Evolutionary conservation across 2,329 filamentous ascomycete genomes (phyloP).

Genomic region (Aspergillus piperis): DNA sequence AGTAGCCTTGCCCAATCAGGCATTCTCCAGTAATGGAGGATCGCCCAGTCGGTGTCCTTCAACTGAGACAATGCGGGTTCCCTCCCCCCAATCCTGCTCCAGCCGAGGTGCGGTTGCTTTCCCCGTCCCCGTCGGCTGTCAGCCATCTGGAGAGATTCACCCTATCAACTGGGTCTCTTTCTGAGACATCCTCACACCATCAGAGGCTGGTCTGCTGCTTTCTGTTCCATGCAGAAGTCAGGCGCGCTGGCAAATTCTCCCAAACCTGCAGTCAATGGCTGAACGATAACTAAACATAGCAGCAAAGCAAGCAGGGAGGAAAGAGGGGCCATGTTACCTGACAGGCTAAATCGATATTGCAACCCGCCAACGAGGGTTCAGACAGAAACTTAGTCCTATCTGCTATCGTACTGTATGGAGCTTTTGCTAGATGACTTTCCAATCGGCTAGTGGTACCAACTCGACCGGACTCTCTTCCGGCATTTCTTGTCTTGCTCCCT

Average conservation of each 20-base stretch:
- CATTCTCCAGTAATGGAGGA: neutral
- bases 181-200: conserved; percentile 6
- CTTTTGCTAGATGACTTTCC: neutral
- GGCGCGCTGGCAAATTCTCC: neutral
- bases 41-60: neutral
- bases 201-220: neutral
- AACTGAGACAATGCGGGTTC: conserved; percentile 16
- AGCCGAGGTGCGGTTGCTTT: neutral
- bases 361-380: neutral
- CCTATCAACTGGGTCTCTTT: neutral
- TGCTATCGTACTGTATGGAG: neutral
- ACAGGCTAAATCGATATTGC: neutral
- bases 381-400: neutral
- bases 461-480: conserved; percentile 14
- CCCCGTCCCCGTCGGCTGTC: neutral
- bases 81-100: neutral
- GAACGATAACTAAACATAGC: neutral
- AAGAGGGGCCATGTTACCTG: neutral
- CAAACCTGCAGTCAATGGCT: neutral
- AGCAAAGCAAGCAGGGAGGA: neutral
- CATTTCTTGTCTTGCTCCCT: neutral
- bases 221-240: neutral
- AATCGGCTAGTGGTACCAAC: conserved; percentile 21
- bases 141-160: neutral
- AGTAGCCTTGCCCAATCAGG: conserved; percentile 14